These are phyloP conservation scores for Grosmannia penicillata DNA, from an alignment of 2,329 filamentous ascomycete genomes.

Conservation along the genomic window DNA sequence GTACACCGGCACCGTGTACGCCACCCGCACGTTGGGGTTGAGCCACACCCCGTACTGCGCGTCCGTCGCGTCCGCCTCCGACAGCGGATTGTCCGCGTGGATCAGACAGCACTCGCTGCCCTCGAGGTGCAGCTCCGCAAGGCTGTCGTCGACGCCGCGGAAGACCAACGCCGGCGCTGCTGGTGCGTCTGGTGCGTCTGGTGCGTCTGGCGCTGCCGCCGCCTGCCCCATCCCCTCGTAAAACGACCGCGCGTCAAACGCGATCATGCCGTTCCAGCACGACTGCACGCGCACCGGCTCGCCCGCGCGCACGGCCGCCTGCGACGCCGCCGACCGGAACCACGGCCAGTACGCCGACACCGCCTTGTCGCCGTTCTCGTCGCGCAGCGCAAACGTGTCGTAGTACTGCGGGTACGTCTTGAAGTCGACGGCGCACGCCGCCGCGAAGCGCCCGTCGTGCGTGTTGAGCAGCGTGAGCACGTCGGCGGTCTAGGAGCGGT, in stretches of 20 bases:
- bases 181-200: no score
- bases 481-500: constrained; percentile 22
- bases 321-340: constrained; percentile 29
- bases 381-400: constrained; percentile 46
- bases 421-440: constrained; percentile 47
- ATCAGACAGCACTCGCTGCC: constrained; percentile 70
- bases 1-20: constrained; percentile 42
- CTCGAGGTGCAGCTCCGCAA: constrained; percentile 50
- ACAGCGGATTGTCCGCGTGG: constrained; percentile 53
- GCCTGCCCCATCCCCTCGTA: constrained; percentile 15
- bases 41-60: constrained; percentile 41
- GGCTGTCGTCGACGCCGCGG: constrained; percentile 45
- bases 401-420: constrained; percentile 37
- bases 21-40: constrained; percentile 56
- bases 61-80: constrained; percentile 14
- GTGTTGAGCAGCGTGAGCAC: constrained; percentile 38
- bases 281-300: constrained; percentile 43
- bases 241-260: constrained; percentile 29
- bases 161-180: constrained; percentile 33
- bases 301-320: constrained; percentile 31
- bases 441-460: constrained; percentile 38
- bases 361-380: constrained; percentile 35
- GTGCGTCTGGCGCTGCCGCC: background rate
- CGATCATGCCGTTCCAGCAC: constrained; percentile 54
- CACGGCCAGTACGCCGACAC: constrained; percentile 43